phyloP scores from a whole-genome alignment of 2,329 filamentous ascomycete genomes.

The Basipetospora chlamydospora region DNA sequence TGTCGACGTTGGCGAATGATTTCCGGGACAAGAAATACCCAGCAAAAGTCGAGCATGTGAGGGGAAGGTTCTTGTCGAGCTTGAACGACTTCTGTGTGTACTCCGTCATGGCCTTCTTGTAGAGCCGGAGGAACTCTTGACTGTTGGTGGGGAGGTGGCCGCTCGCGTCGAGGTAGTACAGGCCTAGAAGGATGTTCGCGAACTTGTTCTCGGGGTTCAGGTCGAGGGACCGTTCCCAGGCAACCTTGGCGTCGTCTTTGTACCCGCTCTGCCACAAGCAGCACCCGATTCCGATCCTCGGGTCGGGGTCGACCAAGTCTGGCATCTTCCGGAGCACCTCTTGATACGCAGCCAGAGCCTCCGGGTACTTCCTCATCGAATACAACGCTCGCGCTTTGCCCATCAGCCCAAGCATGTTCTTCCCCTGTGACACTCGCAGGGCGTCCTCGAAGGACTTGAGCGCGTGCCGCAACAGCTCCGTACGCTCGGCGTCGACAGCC shows the following conservation, averaged over 20 bases:
- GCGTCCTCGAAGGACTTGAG: conserved; percentile 93
- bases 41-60: conserved; percentile 83
- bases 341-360: conserved; percentile 76
- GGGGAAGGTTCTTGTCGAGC: conserved; percentile 75
- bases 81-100: conserved; percentile 93
- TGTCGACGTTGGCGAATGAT: conserved; percentile 66
- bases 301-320: conserved; percentile 80
- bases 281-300: conserved; percentile 87
- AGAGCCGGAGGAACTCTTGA: conserved; percentile 68
- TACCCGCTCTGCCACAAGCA: conserved; percentile 95
- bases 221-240: conserved; percentile 73
- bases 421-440: conserved; percentile 65
- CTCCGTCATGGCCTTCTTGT: conserved; percentile 87
- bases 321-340: conserved; percentile 76
- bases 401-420: conserved; percentile 84
- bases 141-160: conserved; percentile 71
- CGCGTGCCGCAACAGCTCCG: conserved; percentile 70
- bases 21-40: conserved; percentile 79
- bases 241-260: conserved; percentile 79
- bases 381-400: conserved; percentile 80
- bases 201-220: conserved; percentile 73
- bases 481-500: conserved; percentile 55
- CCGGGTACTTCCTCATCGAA: conserved; percentile 71
- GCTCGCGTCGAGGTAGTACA: conserved; percentile 81
- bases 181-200: conserved; percentile 75